Conservation (phyloP, 495 filamentous ascomycete species). For the Chaetomidium leptoderma region DNA sequence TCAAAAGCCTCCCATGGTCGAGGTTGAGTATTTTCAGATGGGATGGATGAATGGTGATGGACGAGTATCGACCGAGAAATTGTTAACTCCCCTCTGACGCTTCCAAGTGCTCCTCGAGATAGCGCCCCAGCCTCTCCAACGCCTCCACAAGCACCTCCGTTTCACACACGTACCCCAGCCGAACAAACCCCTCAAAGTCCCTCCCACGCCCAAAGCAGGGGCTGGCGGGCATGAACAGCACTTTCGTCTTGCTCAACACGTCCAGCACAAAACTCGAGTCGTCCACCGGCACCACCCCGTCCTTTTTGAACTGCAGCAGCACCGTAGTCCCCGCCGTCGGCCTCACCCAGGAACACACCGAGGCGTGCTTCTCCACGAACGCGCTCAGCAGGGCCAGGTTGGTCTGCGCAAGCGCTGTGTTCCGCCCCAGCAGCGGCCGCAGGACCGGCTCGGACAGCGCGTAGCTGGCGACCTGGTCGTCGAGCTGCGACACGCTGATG, state of each 20-base stretch:
- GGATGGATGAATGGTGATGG: too few species aligned
- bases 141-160: slow-evolving; percentile 66
- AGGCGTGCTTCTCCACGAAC: slow-evolving; percentile 62
- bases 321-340: slow-evolving; percentile 82
- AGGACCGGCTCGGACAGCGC: slow-evolving; percentile 62
- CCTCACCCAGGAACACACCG: slow-evolving; percentile 64
- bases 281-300: slow-evolving; percentile 60
- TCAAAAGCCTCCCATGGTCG: too few species aligned
- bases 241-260: slow-evolving; percentile 63
- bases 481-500: slow-evolving; percentile 78
- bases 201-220: slow-evolving; percentile 65
- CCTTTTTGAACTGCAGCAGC: slow-evolving; percentile 64
- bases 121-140: slow-evolving; percentile 55
- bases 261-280: slow-evolving; percentile 68
- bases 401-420: slow-evolving; percentile 63
- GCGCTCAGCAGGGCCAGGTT: slow-evolving; percentile 65
- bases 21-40: too few species aligned
- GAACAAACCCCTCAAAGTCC: slow-evolving; percentile 74
- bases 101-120: slow-evolving; percentile 45
- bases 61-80: too few species aligned
- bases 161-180: slow-evolving; percentile 74
- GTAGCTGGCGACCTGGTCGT: slow-evolving; percentile 73
- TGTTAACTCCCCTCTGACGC: not conserved
- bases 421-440: slow-evolving; percentile 63
- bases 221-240: slow-evolving; percentile 76